A percentile compares a stretch with the other conserved stretches of the same genome.
These are phyloP conservation scores for Diaporthe vaccinii DNA, from an alignment of 2,329 filamentous ascomycete species.

Conservation along the genomic window DNA sequence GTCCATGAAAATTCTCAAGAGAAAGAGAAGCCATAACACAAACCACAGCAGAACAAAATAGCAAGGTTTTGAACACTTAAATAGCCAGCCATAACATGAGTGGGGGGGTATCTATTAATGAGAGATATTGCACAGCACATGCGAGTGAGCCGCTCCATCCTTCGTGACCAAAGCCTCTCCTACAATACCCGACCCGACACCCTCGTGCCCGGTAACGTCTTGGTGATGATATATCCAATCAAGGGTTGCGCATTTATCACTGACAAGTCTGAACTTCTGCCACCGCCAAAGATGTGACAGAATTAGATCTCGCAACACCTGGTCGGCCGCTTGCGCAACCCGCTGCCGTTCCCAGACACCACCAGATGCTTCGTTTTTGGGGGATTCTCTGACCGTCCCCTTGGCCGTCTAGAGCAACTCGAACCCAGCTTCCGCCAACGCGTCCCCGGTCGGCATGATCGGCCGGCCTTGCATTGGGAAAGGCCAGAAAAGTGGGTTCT, in stretches of 20 bases:
- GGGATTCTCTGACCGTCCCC: neutral
- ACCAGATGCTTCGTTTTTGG: neutral
- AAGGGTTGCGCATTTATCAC: neutral
- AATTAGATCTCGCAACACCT: neutral
- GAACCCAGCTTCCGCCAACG: conserved; percentile 67
- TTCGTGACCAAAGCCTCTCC: neutral
- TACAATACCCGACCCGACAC: neutral
- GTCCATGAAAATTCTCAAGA: no score
- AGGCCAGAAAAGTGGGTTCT: conserved; percentile 72
- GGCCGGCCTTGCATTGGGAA: conserved; percentile 72
- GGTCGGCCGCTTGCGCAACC: neutral
- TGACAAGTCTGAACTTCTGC: neutral
- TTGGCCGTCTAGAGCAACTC: conserved; percentile 50
- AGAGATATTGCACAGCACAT: neutral
- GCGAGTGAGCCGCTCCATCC: neutral
- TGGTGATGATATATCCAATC: neutral
- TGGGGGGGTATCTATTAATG: neutral
- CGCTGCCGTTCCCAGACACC: neutral
- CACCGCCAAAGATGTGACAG: neutral
- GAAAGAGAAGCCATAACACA: neutral
- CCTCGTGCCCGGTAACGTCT: neutral
- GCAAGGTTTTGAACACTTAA: neutral
- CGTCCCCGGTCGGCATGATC: conserved; percentile 61
- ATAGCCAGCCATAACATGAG: neutral
- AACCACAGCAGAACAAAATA: neutral